Evolutionary conservation across 768 basidiomycete genomes (phyloP).

Genomic region (Tricholoma sp.): DNA sequence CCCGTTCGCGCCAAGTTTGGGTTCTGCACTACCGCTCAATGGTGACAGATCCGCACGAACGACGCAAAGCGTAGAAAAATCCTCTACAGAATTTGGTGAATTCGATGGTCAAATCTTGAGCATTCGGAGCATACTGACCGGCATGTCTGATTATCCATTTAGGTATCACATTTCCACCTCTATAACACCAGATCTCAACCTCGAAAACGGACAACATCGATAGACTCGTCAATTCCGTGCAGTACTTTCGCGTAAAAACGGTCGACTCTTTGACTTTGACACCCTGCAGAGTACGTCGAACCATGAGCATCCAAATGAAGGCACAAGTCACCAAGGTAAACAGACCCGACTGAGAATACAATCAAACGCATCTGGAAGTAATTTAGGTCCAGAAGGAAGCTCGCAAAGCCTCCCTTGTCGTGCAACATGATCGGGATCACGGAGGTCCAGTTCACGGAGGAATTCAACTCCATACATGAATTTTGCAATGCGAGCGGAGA

Average conservation of each 20-base stretch:
- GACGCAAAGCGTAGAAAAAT: slow-evolving; percentile 73
- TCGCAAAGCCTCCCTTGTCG: slow-evolving; percentile 66
- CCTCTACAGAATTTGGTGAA: slow-evolving; percentile 31
- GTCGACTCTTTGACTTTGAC: slow-evolving; percentile 78
- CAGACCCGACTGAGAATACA: slow-evolving; percentile 69
- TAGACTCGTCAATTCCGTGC: slow-evolving; percentile 73
- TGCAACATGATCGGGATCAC: slow-evolving; percentile 60
- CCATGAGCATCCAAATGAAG: background rate
- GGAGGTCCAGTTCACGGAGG: slow-evolving; percentile 59
- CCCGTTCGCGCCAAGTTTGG: slow-evolving; percentile 58
- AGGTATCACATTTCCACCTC: slow-evolving; percentile 66
- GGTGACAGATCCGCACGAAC: slow-evolving; percentile 76
- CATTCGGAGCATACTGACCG: slow-evolving; percentile 27
- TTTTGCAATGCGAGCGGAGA: slow-evolving; percentile 74
- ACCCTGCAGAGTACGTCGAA: slow-evolving; percentile 31
- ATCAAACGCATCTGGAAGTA: slow-evolving; percentile 81
- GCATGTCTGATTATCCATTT: slow-evolving; percentile 69
- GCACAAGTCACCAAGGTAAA: background rate
- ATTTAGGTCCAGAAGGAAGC: slow-evolving; percentile 69
- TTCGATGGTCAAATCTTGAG: background rate
- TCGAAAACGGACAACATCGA: slow-evolving; percentile 76
- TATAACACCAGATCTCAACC: slow-evolving; percentile 81
- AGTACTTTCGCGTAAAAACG: slow-evolving; percentile 78
- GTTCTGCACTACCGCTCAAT: slow-evolving; percentile 62
- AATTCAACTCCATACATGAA: slow-evolving; percentile 84